These are phyloP conservation scores for Allantophomopsis lycopodina DNA, from an alignment of 2,329 filamentous ascomycete species.

Conservation along the genomic window DNA sequence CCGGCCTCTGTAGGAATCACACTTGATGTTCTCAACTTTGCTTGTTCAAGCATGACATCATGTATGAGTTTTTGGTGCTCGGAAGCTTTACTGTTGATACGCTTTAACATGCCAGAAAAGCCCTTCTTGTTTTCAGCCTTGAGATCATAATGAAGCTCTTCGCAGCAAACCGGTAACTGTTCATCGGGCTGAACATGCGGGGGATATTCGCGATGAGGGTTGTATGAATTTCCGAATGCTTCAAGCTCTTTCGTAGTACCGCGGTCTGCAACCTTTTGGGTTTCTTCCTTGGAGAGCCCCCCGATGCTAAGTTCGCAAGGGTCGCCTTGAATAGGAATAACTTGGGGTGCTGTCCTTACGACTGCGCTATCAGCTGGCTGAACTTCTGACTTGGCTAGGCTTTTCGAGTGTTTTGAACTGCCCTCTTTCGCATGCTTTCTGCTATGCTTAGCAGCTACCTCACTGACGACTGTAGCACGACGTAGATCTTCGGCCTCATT, in stretches of 20 bases:
- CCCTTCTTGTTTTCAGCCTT: not conserved
- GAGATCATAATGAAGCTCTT: conserved; percentile 28
- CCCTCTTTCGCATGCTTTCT: conserved; percentile 28
- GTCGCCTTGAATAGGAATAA: no score
- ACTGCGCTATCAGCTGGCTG: no score
- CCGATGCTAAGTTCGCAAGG: no score
- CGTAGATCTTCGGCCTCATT: conserved; percentile 14
- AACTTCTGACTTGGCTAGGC: no score
- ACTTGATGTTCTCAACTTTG: no score
- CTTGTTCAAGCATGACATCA: conserved; percentile 8
- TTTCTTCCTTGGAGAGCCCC: not conserved
- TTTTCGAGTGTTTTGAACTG: no score
- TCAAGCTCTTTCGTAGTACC: not conserved
- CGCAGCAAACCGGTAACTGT: conserved; percentile 29
- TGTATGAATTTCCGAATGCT: no score
- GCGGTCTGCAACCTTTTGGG: not conserved
- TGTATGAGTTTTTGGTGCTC: conserved; percentile 2
- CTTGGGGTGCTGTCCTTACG: no score
- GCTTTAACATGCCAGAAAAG: conserved; percentile 22
- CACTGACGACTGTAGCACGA: conserved; percentile 22
- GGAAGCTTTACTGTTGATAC: conserved; percentile 2
- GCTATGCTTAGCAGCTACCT: conserved; percentile 30
- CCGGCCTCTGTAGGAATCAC: no score
- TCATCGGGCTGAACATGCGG: conserved; percentile 15
- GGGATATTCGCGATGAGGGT: no score